Percentiles rank a stretch among this genome's conserved stretches.
Evolutionary conservation across 139 green algal species (phyloP).

Genomic region (Micromonas commoda): DNA sequence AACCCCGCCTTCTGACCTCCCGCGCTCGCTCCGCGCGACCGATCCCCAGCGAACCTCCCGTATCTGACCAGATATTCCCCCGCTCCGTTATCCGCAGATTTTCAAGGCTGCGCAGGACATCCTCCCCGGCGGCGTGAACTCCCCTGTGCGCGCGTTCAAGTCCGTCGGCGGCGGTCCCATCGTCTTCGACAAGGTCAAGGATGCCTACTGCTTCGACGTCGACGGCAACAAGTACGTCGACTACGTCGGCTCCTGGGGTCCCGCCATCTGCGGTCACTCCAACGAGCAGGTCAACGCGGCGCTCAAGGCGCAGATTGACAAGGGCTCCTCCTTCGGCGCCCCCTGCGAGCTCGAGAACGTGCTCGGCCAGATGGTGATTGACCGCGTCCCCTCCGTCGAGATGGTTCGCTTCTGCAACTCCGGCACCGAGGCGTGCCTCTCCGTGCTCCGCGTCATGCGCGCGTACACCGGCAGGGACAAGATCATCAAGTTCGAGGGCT

Average conservation of each 20-base stretch:
- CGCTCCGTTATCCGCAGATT: slow-evolving; percentile 55
- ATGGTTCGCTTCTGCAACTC: slow-evolving; percentile 98
- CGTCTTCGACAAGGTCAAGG: slow-evolving; percentile 95
- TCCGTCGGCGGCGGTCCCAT: slow-evolving; percentile 94
- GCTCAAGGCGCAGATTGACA: slow-evolving; percentile 83
- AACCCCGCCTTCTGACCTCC: background rate
- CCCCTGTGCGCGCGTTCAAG: slow-evolving; percentile 93
- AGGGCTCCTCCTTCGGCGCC: slow-evolving; percentile 95
- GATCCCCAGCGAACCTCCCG: background rate
- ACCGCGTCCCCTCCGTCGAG: slow-evolving; percentile 89
- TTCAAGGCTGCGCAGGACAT: slow-evolving; percentile 86
- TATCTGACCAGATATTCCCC: background rate
- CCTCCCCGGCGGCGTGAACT: slow-evolving; percentile 95
- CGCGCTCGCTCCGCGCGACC: background rate
- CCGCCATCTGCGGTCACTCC: slow-evolving; percentile 87
- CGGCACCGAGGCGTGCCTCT: slow-evolving; percentile 98
- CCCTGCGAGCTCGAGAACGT: slow-evolving; percentile 95
- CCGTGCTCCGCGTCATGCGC: slow-evolving; percentile 92
- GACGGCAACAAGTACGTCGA: slow-evolving; percentile 80
- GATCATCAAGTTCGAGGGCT: slow-evolving; percentile 98
- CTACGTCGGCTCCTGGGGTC: slow-evolving; percentile 96
- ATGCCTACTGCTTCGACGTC: slow-evolving; percentile 78
- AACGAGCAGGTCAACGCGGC: slow-evolving; percentile 86
- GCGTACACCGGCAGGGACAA: slow-evolving; percentile 95
- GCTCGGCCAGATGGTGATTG: slow-evolving; percentile 95